Base-by-base conservation (phyloP, 192 early-diverging fungal genomes). In the Chytriomyces confervae region DNA sequence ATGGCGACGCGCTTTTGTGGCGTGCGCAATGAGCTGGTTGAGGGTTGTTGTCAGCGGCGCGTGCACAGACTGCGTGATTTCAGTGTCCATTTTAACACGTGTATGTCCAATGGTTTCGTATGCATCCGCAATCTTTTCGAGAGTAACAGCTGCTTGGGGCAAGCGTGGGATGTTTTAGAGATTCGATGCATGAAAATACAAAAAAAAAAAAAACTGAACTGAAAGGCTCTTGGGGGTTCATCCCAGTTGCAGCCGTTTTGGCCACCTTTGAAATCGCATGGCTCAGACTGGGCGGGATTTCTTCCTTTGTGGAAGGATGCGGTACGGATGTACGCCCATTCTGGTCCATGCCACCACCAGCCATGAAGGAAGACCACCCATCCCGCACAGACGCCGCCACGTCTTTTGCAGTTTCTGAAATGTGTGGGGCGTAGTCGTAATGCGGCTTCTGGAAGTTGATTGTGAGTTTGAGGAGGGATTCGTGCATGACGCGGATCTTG, bases 41-140 rank as follows among this genome's bases (percentile, higher is more conserved):
- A 96, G 79, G 6, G 90, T 94, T 6, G 83, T 88, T 51, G 84
- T 81, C 50, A 94, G 88, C 4, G 96, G 96, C 51, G 91, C 84
- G 53, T 92, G 85, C 81, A 97, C 97, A 81, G 91, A 91, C 48
- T 76, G 80, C 36, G 84, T 80, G 73, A 96, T 92, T 8, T 88
- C 85, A 7, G 87, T 72, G 79, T 97, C 94, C 82, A 82, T 79
- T 73, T 82, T 77, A 23, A 95, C 61, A 69, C 94, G 90, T 45
- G 89, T 87, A 16, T 92, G 89, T 44, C 96, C 97, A 50, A 98
- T 89, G 76, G 90, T 90, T 61, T 98, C 95, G 69, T 95, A 89
- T 36, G 93, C 90, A n/a, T 87, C 84, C 0, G 91, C 94, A 79
- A 95, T 94, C 84, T 96, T 96, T 75, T 89, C 89, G 81, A 98